Evolutionary conservation across 2,329 filamentous ascomycete species (phyloP).

Genomic region (Pseudogymnoascus sp.): DNA sequence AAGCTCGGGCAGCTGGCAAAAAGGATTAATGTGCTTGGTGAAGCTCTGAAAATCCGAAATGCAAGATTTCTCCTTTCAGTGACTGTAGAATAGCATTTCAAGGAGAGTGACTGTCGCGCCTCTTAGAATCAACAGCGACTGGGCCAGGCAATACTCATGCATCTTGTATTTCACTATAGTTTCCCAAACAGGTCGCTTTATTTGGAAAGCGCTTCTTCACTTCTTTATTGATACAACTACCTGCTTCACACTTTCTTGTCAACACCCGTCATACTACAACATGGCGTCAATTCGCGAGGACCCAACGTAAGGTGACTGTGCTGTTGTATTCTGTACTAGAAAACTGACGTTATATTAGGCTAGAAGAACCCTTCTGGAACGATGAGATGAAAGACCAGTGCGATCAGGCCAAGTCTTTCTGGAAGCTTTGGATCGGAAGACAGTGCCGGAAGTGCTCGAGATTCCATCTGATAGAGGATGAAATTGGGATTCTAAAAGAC

Average conservation of each 20-base stretch:
- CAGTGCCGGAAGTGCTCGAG: not conserved
- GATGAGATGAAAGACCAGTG: conserved; percentile 1
- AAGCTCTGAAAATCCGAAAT: not conserved
- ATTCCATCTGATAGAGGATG: not conserved
- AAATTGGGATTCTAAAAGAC: not conserved
- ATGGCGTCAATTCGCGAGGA: not conserved
- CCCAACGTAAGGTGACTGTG: not conserved
- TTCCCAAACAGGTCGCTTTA: not conserved
- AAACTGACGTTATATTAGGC: not conserved
- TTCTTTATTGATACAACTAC: not conserved
- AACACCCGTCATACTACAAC: not conserved
- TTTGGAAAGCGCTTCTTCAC: too few relatives aligned
- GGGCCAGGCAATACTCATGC: not conserved
- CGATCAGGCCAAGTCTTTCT: conserved; percentile 3
- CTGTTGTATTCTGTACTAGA: too few relatives aligned
- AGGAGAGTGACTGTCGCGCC: not conserved
- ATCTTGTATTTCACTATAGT: not conserved
- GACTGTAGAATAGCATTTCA: not conserved
- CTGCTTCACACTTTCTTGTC: not conserved
- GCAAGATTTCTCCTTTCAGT: not conserved
- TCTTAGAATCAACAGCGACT: not conserved
- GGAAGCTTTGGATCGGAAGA: not conserved
- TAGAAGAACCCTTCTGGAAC: not conserved
- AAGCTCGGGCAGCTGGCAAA: not conserved
- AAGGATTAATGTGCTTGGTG: not conserved